These are phyloP conservation scores for Millerozyma miso DNA, from an alignment of 805 yeast genomes.

Conservation along the genomic window DNA sequence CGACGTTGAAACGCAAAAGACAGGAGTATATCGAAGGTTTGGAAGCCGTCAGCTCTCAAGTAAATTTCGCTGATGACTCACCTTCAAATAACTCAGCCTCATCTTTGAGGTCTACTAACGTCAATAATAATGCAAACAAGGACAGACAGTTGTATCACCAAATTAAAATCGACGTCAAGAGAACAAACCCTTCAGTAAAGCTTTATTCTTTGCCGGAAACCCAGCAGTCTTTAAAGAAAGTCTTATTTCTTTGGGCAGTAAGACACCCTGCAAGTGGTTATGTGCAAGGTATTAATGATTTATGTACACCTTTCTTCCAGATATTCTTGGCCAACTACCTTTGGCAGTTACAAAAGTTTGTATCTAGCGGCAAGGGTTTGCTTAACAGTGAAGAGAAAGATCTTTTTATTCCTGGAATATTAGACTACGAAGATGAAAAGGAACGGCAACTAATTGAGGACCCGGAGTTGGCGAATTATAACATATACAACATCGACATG, in stretches of 20 bases:
- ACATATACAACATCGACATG: constrained; percentile 61
- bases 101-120: constrained; percentile 8
- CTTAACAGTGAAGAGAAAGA: constrained; percentile 19
- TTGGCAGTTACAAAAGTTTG: constrained; percentile 34
- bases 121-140: constrained; percentile 32
- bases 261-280: constrained; percentile 97
- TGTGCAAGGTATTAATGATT: constrained; percentile 95
- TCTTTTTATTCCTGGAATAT: constrained; percentile 33
- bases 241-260: constrained; percentile 89
- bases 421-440: constrained; percentile 22
- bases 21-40: constrained; percentile 81
- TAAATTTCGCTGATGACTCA: constrained; percentile 30
- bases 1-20: constrained; percentile 72
- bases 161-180: constrained; percentile 87
- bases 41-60: constrained; percentile 48
- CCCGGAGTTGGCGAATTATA: constrained; percentile 19
- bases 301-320: constrained; percentile 89
- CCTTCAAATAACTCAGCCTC: constrained; percentile 10
- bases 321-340: constrained; percentile 70
- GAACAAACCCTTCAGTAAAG: constrained; percentile 84
- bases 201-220: constrained; percentile 67
- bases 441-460: constrained; percentile 21
- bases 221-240: constrained; percentile 74
- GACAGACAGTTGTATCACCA: constrained; percentile 85
- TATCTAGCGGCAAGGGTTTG: neutral